phyloP scores from a whole-genome alignment of 176 grass and related monocot genomes.

The Aegilops sharonensis region DNA sequence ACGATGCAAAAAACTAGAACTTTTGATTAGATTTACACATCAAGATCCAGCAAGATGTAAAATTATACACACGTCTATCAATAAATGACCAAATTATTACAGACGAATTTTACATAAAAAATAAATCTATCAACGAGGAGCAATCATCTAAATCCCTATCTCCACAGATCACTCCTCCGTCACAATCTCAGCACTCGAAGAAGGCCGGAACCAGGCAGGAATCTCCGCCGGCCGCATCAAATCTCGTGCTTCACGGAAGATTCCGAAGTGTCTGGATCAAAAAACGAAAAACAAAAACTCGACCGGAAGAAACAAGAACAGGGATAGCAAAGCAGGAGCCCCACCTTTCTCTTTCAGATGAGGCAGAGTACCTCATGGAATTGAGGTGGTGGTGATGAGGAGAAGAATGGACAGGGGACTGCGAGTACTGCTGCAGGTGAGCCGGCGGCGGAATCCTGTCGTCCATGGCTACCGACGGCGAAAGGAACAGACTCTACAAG shows the following conservation, averaged over 20 bases:
- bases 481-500: conserved; percentile 22
- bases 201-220: conserved; percentile 42
- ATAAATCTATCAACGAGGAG: conserved; percentile 33
- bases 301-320: conserved; percentile 19
- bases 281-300: conserved; percentile 34
- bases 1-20: conserved; percentile 23
- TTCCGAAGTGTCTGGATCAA: conserved; percentile 42
- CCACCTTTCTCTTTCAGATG: conserved; percentile 95
- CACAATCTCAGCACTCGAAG: conserved; percentile 31
- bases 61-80: conserved; percentile 26
- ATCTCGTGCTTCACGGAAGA: conserved; percentile 41
- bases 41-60: conserved; percentile 30
- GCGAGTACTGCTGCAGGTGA: conserved; percentile 88
- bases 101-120: conserved; percentile 39
- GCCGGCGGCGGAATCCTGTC: conserved; percentile 76
- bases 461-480: conserved; percentile 52
- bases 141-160: conserved; percentile 30
- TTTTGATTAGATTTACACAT: conserved; percentile 46
- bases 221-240: conserved; percentile 39
- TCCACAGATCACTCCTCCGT: conserved; percentile 39
- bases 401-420: conserved; percentile 81
- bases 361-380: conserved; percentile 89
- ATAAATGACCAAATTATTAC: conserved; percentile 47
- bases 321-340: conserved; percentile 25
- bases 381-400: conserved; percentile 76